These are phyloP conservation scores for Stephanodiscus minutulus DNA, from an alignment of 108 stramenopile species.

Conservation along the genomic window DNA sequence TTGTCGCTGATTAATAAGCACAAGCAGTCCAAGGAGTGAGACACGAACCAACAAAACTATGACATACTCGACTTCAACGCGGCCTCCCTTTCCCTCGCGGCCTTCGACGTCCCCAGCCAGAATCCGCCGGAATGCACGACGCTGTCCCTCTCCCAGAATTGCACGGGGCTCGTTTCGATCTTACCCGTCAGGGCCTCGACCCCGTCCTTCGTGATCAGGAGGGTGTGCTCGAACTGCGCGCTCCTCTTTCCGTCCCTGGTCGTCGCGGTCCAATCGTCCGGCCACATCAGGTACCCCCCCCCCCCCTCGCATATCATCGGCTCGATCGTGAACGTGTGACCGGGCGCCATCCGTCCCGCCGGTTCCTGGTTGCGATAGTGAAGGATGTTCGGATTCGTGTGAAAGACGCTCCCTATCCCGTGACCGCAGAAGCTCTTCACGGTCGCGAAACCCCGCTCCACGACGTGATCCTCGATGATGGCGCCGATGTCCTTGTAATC, in stretches of 20 bases:
- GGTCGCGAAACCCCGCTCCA: conserved; percentile 60
- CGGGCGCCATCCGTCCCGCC: conserved; percentile 83
- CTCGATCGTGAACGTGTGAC: conserved; percentile 98
- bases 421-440: conserved; percentile 91
- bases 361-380: conserved; percentile 94
- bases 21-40: too few relatives aligned
- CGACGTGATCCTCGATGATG: conserved; percentile 84
- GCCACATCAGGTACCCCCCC: conserved; percentile 67
- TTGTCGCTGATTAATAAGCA: too few relatives aligned
- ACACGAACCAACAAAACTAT: too few relatives aligned
- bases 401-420: conserved; percentile 72
- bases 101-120: conserved; percentile 69
- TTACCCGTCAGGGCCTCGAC: conserved; percentile 86
- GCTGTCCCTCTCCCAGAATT: conserved; percentile 87
- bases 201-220: conserved; percentile 84
- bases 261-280: conserved; percentile 96
- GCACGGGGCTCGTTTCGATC: conserved; percentile 63
- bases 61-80: conserved; percentile 3
- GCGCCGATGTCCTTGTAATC: conserved; percentile 92
- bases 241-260: conserved; percentile 75
- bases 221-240: conserved; percentile 92
- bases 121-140: conserved; percentile 69
- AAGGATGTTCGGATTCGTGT: conserved; percentile 91
- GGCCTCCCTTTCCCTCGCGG: conserved; percentile 35
- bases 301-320: conserved; percentile 97